Conservation (phyloP, 2,329 filamentous ascomycete species). For the Sordariomycetes sp. region DNA sequence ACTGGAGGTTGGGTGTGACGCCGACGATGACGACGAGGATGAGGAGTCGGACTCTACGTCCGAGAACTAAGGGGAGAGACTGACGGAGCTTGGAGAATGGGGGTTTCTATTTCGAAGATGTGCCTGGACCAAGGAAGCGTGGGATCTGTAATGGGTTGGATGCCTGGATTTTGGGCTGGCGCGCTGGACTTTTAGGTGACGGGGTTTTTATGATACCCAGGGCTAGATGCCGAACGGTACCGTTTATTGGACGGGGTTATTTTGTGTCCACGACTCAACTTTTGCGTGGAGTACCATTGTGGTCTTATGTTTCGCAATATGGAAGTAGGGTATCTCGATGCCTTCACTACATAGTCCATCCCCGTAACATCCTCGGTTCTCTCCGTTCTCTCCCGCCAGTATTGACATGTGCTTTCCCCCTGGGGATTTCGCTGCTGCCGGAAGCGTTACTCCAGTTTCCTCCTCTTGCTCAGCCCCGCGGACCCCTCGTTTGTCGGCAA, state of each 20-base stretch:
- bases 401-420: neutral
- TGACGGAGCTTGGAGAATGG: neutral
- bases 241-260: neutral
- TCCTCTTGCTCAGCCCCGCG: constrained; percentile 13
- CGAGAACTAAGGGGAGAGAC: neutral
- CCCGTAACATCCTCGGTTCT: no score
- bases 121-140: neutral
- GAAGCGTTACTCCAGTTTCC: constrained; percentile 18
- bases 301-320: neutral
- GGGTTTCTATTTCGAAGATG: neutral
- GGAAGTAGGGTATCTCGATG: neutral
- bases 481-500: constrained; percentile 6
- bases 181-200: neutral
- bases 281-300: neutral
- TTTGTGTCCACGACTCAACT: neutral
- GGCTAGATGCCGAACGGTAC: neutral
- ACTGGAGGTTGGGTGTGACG: neutral
- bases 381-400: neutral
- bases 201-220: neutral
- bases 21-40: neutral
- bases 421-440: no score
- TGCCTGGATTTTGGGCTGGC: neutral
- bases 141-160: neutral
- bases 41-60: neutral
- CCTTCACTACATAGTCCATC: neutral